Evolutionary conservation across 306 rosid species (phyloP).

Genomic region (Glycine soja): DNA sequence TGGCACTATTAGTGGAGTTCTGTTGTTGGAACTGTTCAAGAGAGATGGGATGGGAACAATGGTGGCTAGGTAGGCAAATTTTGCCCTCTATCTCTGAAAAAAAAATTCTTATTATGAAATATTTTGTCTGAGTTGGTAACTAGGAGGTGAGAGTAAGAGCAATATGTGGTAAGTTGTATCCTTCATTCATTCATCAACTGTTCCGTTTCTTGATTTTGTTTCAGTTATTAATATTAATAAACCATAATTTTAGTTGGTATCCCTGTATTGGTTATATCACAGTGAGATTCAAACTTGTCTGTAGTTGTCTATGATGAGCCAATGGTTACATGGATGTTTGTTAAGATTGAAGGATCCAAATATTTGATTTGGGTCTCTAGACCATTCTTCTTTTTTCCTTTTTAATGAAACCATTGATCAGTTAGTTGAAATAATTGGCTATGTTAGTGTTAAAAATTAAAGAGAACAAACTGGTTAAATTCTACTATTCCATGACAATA

Average conservation of each 20-base stretch:
- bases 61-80: slow-evolving; percentile 75
- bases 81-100: slow-evolving; percentile 19
- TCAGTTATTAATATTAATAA: slow-evolving; percentile 14
- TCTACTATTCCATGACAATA: slow-evolving; percentile 14
- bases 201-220: slow-evolving; percentile 6
- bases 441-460: slow-evolving; percentile 12
- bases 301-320: slow-evolving; percentile 3
- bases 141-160: not conserved
- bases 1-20: slow-evolving; percentile 80
- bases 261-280: not conserved
- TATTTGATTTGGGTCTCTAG: not conserved
- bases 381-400: not conserved
- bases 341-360: not conserved
- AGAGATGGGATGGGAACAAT: slow-evolving; percentile 93
- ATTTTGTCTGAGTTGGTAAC: not conserved
- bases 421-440: not conserved
- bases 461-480: not conserved
- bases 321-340: not conserved
- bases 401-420: slow-evolving; percentile 10
- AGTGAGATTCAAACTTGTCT: not conserved
- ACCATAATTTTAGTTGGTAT: slow-evolving; percentile 10
- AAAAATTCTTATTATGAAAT: not conserved
- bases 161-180: not conserved
- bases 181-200: not conserved
- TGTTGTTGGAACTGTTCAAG: slow-evolving; percentile 76